Base-by-base conservation (phyloP, 2,329 filamentous ascomycete genomes). In the Trichoderma afroharzianum region DNA sequence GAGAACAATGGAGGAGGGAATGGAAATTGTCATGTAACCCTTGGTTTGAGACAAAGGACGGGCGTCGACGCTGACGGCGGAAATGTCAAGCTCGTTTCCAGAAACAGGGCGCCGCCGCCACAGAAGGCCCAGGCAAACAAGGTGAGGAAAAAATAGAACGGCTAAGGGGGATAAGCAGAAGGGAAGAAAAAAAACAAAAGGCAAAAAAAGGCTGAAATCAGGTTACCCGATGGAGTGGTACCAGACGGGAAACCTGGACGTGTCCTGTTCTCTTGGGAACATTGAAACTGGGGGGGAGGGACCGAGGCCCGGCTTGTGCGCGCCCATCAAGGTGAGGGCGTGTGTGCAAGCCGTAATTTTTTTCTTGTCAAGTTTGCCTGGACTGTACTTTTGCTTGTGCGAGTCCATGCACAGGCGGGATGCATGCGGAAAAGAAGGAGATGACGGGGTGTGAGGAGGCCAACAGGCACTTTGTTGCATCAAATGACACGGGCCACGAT, bases 11-110 rank as follows among this genome's bases (percentile, higher is more conserved):
- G 9, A 15, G 9, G 21, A 36, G 30, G 50, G 21, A 55, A 55
- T 32, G 63, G 63, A 50, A 50, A 50, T 26, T 53, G 63, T 32
- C 32, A 53, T 24, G 47, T 57, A 59, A 59, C 43, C 53, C 64
- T 59, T 43, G 53, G 12, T 28, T 30, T 59, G 33, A 59, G 50
- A 43, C 50, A 39, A 18, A 39, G 33, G 57, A 71, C 69, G 69
- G 69, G 69, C 69, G 69, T 53, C 33, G 53, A 59, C 36, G 69
- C 69, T 71, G 69, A 71, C 63, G 21, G 63, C 28, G 43, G 63
- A 30, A 50, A 28, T 21, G 62, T 63, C 62, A 39, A 62, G 59
- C 24, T 18, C 32, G 28, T 14, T 39, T 68, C 58, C 64, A 47
- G 21, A 36, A 59, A 59, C 64, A 68, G 28, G 55, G 64, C 30